phyloP scores from a whole-genome alignment of 306 rosid species.

The Abrus precatorius region DNA sequence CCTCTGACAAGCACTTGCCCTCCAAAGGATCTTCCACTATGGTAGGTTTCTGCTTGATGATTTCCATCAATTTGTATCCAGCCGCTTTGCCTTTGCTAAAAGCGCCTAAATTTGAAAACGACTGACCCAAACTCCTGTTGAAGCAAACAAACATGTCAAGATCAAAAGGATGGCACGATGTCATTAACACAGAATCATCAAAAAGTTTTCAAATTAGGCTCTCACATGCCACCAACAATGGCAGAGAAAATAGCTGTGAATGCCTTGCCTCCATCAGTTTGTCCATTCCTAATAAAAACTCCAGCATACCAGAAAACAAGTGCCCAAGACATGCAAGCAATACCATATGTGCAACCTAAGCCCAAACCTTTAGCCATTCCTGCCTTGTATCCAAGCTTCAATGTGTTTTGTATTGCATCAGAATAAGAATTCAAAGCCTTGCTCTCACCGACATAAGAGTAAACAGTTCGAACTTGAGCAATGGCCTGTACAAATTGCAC shows the following conservation, averaged over 20 bases:
- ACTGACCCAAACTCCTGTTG: constrained; percentile 98
- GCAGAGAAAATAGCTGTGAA: constrained; percentile 99
- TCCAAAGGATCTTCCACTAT: constrained; percentile 77
- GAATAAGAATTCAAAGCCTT: constrained; percentile 96
- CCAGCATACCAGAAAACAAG: constrained; percentile 99
- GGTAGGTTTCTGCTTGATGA: constrained; percentile 86
- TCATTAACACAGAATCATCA: background rate
- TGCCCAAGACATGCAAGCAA: constrained; percentile 99
- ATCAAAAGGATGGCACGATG: constrained; percentile 9
- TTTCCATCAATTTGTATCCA: constrained; percentile 95
- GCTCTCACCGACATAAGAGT: constrained; percentile 96
- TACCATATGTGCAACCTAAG: constrained; percentile 98
- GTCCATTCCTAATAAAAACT: constrained; percentile 94
- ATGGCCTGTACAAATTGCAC: constrained; percentile 64
- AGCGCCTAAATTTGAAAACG: constrained; percentile 96
- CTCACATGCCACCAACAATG: constrained; percentile 99
- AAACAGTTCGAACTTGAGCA: constrained; percentile 96
- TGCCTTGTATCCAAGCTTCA: constrained; percentile 97
- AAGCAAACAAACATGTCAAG: constrained; percentile 34
- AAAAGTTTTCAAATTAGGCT: constrained; percentile 3
- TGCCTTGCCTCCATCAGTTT: constrained; percentile 95
- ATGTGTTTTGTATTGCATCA: constrained; percentile 90
- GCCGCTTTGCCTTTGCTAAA: constrained; percentile 98
- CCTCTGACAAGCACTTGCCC: constrained; percentile 77
- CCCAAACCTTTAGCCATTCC: constrained; percentile 99